phyloP scores from a whole-genome alignment of 371 early-diverging fungal genomes.

The Batkoa obscura region DNA sequence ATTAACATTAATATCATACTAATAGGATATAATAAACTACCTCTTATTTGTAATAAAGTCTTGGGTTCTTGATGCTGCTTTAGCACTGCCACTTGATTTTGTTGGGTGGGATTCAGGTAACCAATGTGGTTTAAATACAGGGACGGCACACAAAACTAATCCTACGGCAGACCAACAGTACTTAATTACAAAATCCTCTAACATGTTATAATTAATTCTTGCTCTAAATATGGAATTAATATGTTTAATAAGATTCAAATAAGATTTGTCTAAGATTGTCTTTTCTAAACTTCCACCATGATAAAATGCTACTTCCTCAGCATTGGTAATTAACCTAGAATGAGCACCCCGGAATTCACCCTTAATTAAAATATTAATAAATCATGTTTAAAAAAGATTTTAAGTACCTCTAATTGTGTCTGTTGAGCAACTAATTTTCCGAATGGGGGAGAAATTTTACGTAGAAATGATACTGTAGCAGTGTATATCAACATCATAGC shows the following conservation, averaged over 20 bases:
- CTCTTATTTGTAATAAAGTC: constrained; percentile 81
- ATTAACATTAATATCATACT: not conserved
- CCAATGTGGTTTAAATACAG: constrained; percentile 54
- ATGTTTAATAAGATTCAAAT: constrained; percentile 46
- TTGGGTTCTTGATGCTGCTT: constrained; percentile 47
- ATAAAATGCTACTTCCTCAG: constrained; percentile 77
- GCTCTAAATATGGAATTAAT: constrained; percentile 59
- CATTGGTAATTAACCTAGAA: constrained; percentile 67
- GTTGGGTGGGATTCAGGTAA: constrained; percentile 11
- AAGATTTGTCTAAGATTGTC: constrained; percentile 45
- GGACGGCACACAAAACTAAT: constrained; percentile 51
- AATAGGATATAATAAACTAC: constrained; percentile 13
- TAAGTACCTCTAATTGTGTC: constrained; percentile 50
- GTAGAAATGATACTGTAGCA: constrained; percentile 41
- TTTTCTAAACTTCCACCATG: constrained; percentile 56
- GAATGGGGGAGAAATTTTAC: constrained; percentile 63
- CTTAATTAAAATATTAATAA: constrained; percentile 7
- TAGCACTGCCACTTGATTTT: constrained; percentile 20
- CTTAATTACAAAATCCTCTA: constrained; percentile 81
- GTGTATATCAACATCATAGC: constrained; percentile 48
- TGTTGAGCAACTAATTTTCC: constrained; percentile 69
- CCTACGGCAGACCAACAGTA: constrained; percentile 55
- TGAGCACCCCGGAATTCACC: constrained; percentile 78
- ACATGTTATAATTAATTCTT: constrained; percentile 67
- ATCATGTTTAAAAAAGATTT: not conserved